Conservation (phyloP, 768 basidiomycete genomes). For the Xanthoconium purpureum region DNA sequence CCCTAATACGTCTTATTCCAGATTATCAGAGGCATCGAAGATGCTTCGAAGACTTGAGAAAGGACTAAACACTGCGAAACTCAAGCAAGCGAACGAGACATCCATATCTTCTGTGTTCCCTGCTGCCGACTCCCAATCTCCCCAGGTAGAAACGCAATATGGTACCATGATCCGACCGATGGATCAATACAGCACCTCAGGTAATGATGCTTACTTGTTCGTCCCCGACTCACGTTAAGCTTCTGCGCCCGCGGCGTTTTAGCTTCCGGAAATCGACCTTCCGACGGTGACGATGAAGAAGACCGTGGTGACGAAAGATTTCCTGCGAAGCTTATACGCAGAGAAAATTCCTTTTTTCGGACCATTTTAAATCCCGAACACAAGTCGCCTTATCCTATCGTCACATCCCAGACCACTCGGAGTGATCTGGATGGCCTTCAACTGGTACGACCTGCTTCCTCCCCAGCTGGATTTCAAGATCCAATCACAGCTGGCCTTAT, state of each 20-base stretch:
- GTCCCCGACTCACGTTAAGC: conserved; percentile 1
- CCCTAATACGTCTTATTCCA: conserved; percentile 30
- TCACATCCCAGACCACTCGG: conserved; percentile 29
- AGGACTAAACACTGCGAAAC: conserved; percentile 71
- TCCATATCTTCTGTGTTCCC: conserved; percentile 33
- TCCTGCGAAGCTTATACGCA: conserved; percentile 71
- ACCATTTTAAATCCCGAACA: conserved; percentile 76
- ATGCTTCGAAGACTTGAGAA: conserved; percentile 87
- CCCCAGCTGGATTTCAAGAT: conserved; percentile 48
- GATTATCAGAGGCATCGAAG: conserved; percentile 85
- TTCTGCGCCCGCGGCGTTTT: conserved; percentile 6
- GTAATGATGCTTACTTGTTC: conserved; percentile 12
- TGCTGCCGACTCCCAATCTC: conserved; percentile 30
- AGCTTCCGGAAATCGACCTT: conserved; percentile 25
- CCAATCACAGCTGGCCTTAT: conserved; percentile 72
- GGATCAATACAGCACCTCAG: conserved; percentile 30
- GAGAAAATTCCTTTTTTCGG: conserved; percentile 79
- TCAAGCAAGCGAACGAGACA: conserved; percentile 51
- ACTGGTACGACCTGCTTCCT: conserved; percentile 33
- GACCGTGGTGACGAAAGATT: conserved; percentile 66
- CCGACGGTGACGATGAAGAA: conserved; percentile 59
- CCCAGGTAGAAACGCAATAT: conserved; percentile 27
- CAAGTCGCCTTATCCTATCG: conserved; percentile 38
- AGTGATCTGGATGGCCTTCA: conserved; percentile 38
- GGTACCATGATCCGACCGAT: conserved; percentile 29